Conservation (phyloP, 1,284 basidiomycete genomes). For the Stereum hirsutum region DNA sequence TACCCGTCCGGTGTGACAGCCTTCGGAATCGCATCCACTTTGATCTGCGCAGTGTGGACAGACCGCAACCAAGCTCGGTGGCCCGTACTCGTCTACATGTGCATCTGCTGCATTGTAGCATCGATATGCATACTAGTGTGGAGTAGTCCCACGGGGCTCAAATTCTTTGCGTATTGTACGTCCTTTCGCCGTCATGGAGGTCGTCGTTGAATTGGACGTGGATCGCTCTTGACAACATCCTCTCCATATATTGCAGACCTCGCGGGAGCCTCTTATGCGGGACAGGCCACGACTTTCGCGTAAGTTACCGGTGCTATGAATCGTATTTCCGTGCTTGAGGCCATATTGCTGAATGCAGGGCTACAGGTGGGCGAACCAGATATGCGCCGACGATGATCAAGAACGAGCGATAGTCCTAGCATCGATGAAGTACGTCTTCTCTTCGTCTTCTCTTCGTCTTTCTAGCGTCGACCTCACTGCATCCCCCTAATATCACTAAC, state of each 20-base stretch:
- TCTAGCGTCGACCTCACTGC: background rate
- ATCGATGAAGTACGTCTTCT: constrained; percentile 50
- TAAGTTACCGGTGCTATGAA: constrained; percentile 13
- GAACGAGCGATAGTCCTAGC: constrained; percentile 59
- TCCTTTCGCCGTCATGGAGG: constrained; percentile 4
- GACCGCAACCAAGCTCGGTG: constrained; percentile 47
- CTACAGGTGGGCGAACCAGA: constrained; percentile 48
- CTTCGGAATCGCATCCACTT: constrained; percentile 53
- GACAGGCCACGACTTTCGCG: constrained; percentile 65
- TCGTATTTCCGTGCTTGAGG: background rate
- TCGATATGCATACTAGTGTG: constrained; percentile 51
- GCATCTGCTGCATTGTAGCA: constrained; percentile 40
- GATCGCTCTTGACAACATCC: background rate
- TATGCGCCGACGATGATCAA: constrained; percentile 58
- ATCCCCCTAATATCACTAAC: background rate
- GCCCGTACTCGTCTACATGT: constrained; percentile 60
- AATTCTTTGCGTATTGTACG: constrained; percentile 63
- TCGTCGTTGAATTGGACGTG: background rate
- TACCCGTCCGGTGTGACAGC: constrained; percentile 61
- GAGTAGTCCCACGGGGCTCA: constrained; percentile 43
- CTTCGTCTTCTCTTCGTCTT: background rate
- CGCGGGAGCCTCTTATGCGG: constrained; percentile 54
- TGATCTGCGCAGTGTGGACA: constrained; percentile 55
- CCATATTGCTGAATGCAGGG: too few species aligned
- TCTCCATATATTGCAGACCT: constrained; percentile 34